Evolutionary conservation across 176 grass and related monocot species (phyloP).

Genomic region (Lolium perenne): DNA sequence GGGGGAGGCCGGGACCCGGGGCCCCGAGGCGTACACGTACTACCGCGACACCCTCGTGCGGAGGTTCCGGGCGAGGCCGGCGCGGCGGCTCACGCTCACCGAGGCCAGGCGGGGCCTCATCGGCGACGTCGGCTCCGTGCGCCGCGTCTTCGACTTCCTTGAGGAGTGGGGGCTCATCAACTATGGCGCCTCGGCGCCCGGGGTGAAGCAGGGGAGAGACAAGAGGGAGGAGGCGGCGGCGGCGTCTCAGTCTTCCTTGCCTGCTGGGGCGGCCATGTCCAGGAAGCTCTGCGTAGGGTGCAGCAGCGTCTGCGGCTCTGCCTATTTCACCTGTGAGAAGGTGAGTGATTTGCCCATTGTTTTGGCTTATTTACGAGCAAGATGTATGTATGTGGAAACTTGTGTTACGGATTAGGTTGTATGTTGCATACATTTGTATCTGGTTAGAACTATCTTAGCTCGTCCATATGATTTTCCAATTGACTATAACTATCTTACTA

Average conservation of each 20-base stretch:
- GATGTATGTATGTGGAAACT: conserved; percentile 1
- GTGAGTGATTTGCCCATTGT: conserved; percentile 44
- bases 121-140: conserved; percentile 74
- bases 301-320: conserved; percentile 67
- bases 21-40: conserved; percentile 84
- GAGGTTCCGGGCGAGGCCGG: conserved; percentile 69
- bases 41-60: conserved; percentile 74
- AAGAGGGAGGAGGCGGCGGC: conserved; percentile 49
- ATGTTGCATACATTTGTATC: background rate
- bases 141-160: conserved; percentile 88
- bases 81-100: conserved; percentile 77
- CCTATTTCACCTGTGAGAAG: conserved; percentile 87
- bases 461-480: background rate
- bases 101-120: conserved; percentile 71
- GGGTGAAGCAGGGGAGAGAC: conserved; percentile 53
- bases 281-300: conserved; percentile 77
- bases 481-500: background rate
- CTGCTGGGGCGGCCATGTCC: conserved; percentile 35
- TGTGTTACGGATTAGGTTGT: background rate
- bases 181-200: conserved; percentile 56
- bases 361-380: background rate
- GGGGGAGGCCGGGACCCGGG: conserved; percentile 62
- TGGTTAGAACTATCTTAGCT: conserved; percentile 15
- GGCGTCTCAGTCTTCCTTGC: background rate
- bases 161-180: conserved; percentile 99